Evolutionary conservation across 148 eudicot genomes (phyloP), one percentile per base, ranked within the genome.

Genomic region (Rheum nobile): DNA sequence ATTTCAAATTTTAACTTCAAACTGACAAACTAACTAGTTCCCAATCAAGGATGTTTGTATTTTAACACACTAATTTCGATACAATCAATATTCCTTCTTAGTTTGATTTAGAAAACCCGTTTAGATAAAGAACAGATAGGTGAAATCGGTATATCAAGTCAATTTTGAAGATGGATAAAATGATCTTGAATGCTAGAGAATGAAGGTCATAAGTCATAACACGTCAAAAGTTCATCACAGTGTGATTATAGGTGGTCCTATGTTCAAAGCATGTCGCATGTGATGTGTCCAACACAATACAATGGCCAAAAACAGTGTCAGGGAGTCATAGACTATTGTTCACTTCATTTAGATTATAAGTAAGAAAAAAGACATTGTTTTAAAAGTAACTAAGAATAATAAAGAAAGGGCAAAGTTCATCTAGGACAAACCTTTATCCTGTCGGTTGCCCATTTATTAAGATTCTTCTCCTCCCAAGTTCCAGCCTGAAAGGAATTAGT

Each of bases 391-490:
- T 9, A 6, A 21, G 4, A 16, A 24, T 71, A 1, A 11, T 41
- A 2, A n/a, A 0, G 16, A 11, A 39, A 42, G 48, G 26, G 4
- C n/a, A 32, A 26, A 57, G 31, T 29, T 13, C 68, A 29, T 65
- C n/a, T 1, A 11, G 31, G 38, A 79, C 89, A 71, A 76, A 95
- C 99, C 99, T 88, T 91, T 46, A 95, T 95, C 78, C 92, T 87
- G 11, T 82, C 89, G 68, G 75, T 82, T 47, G 99, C 96, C 99
- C 99, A 95, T 74, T 86, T 88, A 76, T 87, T 90, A 50, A 95
- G 82, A 80, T 83, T 95, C 83, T 95, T 95, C 80, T 95, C 99
- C 81, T 95, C 99, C 99, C 99, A 95, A 34, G 99, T 95, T 78
- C 99, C 99, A 84, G 99, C 99, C 97, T 94, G 68, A 34, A 79